These are phyloP conservation scores for Mycosphaerella arachidis DNA, from an alignment of 2,329 filamentous ascomycete genomes.

Conservation along the genomic window DNA sequence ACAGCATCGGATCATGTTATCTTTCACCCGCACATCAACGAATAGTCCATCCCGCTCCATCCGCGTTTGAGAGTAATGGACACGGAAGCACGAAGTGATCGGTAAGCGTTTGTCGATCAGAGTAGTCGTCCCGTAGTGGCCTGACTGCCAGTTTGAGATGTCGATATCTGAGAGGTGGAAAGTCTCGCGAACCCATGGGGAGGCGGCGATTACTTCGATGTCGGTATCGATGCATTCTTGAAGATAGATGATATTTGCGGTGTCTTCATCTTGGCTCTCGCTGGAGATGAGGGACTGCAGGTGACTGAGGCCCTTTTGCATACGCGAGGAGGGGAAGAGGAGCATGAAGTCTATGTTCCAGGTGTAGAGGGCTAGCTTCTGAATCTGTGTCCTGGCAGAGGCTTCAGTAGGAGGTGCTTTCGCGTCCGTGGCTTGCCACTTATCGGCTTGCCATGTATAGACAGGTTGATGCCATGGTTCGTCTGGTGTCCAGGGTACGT, in stretches of 20 bases:
- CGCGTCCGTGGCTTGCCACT: constrained; percentile 12
- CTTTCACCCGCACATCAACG: constrained; percentile 43
- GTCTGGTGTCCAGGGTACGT: constrained; percentile 24
- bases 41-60: constrained; percentile 55
- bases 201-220: constrained; percentile 41
- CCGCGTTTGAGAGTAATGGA: constrained; percentile 44
- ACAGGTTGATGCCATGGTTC: constrained; percentile 21
- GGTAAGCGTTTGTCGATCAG: constrained; percentile 48
- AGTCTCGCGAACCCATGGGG: constrained; percentile 45
- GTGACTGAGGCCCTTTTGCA: constrained; percentile 39
- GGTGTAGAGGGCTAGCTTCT: constrained; percentile 32
- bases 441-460: constrained; percentile 10
- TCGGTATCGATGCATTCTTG: constrained; percentile 51
- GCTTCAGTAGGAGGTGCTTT: neutral
- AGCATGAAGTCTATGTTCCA: constrained; percentile 50
- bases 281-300: constrained; percentile 32
- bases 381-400: neutral
- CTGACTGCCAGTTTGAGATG: constrained; percentile 41
- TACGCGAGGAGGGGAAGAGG: constrained; percentile 37
- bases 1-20: constrained; percentile 45
- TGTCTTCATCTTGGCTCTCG: too few species aligned
- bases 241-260: constrained; percentile 43
- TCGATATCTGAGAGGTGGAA: constrained; percentile 50
- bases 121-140: constrained; percentile 51
- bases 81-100: constrained; percentile 46